Base-by-base conservation (phyloP, 176 grass and related monocot genomes). In the bread wheat (Triticum aestivum) region DNA sequence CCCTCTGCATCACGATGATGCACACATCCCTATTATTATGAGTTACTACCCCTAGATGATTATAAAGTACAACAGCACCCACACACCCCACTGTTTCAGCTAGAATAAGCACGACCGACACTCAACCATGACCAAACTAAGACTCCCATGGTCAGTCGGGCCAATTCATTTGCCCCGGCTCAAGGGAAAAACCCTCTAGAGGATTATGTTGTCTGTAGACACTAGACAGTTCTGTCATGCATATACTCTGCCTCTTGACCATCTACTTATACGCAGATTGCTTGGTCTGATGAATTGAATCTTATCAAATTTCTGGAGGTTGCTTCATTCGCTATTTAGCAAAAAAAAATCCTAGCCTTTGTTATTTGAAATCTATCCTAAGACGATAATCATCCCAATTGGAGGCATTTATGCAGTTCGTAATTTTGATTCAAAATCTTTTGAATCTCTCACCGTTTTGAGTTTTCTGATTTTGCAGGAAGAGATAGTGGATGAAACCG, bases 401-500 rank as follows among this genome's bases (percentile, higher is more conserved):
- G 79, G 64, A 82, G 58, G 42, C 34, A 67, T 82, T 68, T 58
- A 67, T 76, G 21, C 23, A 71, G 51, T 77, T 79, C 52, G 38
- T 62, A 68, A 73, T 71, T 84, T n/a, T 49, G 17, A 66, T 56
- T 52, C 45, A 73, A 78, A 86, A 58, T 33, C 33, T 26, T 82
- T 61, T 67, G 21, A 56, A 52, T 70, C 54, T 44, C 27, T 82
- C 65, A 67, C 61, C 15, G 75, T 54, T 70, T 79, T 27, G 62
- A 45, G 20, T 78, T 74, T 49, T 75, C 68, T 85, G 45, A 45
- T 83, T 65, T 72, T 90, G 49, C 83, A 99, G 97, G 97, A 99
- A 82, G 97, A 99, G 81, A 99, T 99, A 86, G 97, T 99, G 21
- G 97, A 99, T 39, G 97, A 99, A 56, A 99, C 97, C 3, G 97